These are phyloP conservation scores for Candida ficus DNA, from an alignment of 805 yeast species.

Conservation along the genomic window DNA sequence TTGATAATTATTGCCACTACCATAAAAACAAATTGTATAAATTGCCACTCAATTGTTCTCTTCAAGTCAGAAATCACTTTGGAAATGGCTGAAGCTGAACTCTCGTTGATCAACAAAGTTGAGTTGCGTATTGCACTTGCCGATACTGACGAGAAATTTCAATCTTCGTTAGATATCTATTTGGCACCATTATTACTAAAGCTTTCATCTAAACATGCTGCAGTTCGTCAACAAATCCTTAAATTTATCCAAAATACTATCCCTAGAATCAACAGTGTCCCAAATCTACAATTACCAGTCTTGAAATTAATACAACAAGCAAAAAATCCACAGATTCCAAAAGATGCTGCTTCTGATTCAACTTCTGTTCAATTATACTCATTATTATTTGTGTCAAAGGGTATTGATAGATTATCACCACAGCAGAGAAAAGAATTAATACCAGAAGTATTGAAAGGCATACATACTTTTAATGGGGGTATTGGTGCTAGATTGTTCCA, in stretches of 20 bases:
- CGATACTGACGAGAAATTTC: conserved; percentile 57
- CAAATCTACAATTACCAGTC: conserved; percentile 56
- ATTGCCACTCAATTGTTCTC: no score
- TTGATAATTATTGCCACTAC: conserved; percentile 9
- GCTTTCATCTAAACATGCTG: conserved; percentile 60
- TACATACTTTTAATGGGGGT: conserved; percentile 32
- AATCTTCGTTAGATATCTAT: conserved; percentile 53
- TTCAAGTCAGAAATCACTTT: neutral
- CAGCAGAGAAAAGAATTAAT: conserved; percentile 36
- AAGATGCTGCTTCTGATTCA: conserved; percentile 32
- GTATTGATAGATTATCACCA: conserved; percentile 47
- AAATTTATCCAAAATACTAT: conserved; percentile 62
- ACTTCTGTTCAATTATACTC: conserved; percentile 55
- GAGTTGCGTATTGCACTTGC: conserved; percentile 81
- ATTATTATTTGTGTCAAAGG: conserved; percentile 62
- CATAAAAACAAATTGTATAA: no score
- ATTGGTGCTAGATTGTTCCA: conserved; percentile 57
- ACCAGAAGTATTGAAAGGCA: conserved; percentile 43
- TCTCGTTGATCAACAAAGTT: conserved; percentile 64
- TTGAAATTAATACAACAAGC: conserved; percentile 60
- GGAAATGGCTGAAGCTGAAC: conserved; percentile 38
- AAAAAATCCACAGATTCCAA: conserved; percentile 43
- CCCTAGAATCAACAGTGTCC: conserved; percentile 57
- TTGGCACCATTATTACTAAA: conserved; percentile 77
- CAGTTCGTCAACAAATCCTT: conserved; percentile 64